Evolutionary conservation across 2,329 filamentous ascomycete genomes (phyloP).

Genomic region (Colletotrichum gloeosporioides): DNA sequence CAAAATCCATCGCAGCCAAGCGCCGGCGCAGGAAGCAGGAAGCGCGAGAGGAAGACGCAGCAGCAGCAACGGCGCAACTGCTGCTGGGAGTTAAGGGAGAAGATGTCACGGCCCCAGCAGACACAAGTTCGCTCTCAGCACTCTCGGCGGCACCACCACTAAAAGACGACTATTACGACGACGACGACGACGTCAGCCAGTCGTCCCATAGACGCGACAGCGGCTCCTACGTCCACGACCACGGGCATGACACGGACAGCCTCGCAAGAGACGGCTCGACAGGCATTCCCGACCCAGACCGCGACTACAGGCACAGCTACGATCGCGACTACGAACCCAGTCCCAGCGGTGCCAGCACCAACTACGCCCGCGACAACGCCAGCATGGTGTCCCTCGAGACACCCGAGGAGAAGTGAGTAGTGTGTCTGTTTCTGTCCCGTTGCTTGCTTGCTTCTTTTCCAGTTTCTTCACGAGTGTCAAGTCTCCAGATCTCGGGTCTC

Average conservation of each 20-base stretch:
- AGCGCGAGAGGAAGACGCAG: slow-evolving; percentile 39
- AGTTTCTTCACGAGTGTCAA: neutral
- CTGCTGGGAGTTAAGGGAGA: slow-evolving; percentile 16
- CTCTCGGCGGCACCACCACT: slow-evolving; percentile 21
- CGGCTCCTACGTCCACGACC: slow-evolving; percentile 31
- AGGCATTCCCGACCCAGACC: slow-evolving; percentile 10
- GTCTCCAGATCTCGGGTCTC: neutral
- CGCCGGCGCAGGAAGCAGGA: slow-evolving; percentile 53
- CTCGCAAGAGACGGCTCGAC: slow-evolving; percentile 6
- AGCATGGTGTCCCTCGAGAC: slow-evolving; percentile 1
- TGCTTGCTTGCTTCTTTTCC: neutral
- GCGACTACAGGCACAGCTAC: neutral
- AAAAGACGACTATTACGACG: slow-evolving; percentile 29
- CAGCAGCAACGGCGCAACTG: slow-evolving; percentile 24
- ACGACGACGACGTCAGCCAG: slow-evolving; percentile 33
- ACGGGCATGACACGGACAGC: slow-evolving; percentile 29
- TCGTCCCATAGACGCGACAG: slow-evolving; percentile 42
- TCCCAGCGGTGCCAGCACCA: neutral
- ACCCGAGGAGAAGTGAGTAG: neutral
- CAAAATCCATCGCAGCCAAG: slow-evolving; percentile 55
- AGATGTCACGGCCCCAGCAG: slow-evolving; percentile 13
- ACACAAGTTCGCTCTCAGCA: neutral
- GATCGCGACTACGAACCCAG: neutral
- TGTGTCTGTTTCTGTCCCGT: neutral
- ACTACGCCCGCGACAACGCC: slow-evolving; percentile 1